Percentiles rank a stretch among this genome's conserved stretches.
Conservation (phyloP, 148 eudicot genomes). For the Rhododendron vialii region DNA sequence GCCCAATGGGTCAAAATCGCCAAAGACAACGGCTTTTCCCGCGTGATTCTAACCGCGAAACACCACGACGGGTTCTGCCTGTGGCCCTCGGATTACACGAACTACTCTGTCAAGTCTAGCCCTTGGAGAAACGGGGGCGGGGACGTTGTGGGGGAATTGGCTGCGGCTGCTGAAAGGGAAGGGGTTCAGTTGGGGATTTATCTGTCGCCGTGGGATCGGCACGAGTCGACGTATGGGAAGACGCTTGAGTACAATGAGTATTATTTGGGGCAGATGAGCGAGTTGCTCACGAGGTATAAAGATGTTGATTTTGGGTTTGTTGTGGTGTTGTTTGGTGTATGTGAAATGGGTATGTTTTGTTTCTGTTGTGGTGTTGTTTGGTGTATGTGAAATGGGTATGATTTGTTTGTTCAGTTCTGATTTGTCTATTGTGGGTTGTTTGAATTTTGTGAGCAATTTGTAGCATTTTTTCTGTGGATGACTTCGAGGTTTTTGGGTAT, state of each 20-base stretch:
- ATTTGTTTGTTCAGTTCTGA: not conserved
- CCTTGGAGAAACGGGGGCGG: slow-evolving; percentile 55
- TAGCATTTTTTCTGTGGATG: not conserved
- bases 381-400: not conserved
- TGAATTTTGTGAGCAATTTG: not conserved
- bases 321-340: not conserved
- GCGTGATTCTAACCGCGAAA: slow-evolving; percentile 62
- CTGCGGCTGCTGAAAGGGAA: slow-evolving; percentile 38
- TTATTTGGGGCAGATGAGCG: slow-evolving; percentile 74
- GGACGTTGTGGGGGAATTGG: slow-evolving; percentile 65
- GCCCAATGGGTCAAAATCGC: slow-evolving; percentile 66
- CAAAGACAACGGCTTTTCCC: slow-evolving; percentile 43
- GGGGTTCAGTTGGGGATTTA: slow-evolving; percentile 67
- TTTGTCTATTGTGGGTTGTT: not conserved
- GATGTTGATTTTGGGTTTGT: not conserved
- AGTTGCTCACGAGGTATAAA: slow-evolving; percentile 27
- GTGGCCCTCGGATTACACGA: slow-evolving; percentile 67
- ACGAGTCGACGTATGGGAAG: slow-evolving; percentile 56
- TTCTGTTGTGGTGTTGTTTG: too few relatives aligned
- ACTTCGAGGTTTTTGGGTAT: slow-evolving; percentile 1
- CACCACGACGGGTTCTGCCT: slow-evolving; percentile 89
- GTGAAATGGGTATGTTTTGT: not conserved
- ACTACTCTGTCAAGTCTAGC: slow-evolving; percentile 56
- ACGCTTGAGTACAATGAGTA: slow-evolving; percentile 67
- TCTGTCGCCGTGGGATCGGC: slow-evolving; percentile 89